These are phyloP conservation scores for Halophytophthora polymorphica DNA, from an alignment of 352 stramenopile genomes.

Conservation along the genomic window DNA sequence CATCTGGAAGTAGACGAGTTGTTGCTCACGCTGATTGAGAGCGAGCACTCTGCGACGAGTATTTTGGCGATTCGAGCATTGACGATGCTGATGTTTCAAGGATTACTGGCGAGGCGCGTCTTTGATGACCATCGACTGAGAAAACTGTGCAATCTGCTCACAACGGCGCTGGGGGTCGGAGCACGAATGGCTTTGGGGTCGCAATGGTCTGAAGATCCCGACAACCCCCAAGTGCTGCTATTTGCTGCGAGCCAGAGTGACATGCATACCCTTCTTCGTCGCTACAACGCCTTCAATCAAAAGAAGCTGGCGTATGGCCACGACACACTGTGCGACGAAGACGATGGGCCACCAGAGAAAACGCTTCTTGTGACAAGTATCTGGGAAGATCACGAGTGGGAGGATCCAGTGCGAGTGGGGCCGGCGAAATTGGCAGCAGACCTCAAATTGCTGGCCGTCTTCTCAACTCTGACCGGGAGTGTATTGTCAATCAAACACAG, in stretches of 20 bases:
- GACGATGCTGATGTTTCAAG: constrained; percentile 10
- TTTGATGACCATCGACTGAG: constrained; percentile 11
- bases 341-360: constrained; percentile 1
- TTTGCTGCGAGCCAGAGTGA: constrained; percentile 9
- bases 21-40: constrained; percentile 15
- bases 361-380: not conserved
- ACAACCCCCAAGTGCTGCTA: constrained; percentile 10
- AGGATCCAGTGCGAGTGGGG: constrained; percentile 7
- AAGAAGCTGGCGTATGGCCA: constrained; percentile 1
- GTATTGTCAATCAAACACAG: constrained; percentile 13
- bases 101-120: constrained; percentile 3
- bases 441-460: constrained; percentile 14
- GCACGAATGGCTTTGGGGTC: constrained; percentile 9
- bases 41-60: constrained; percentile 5
- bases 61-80: constrained; percentile 13
- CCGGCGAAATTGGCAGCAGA: constrained; percentile 8
- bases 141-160: constrained; percentile 17
- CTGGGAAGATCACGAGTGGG: constrained; percentile 13
- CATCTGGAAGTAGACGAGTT: constrained; percentile 15
- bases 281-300: constrained; percentile 7
- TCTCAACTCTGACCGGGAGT: constrained; percentile 17
- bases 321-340: constrained; percentile 5
- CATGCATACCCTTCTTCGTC: constrained; percentile 2
- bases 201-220: constrained; percentile 4
- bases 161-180: constrained; percentile 7